phyloP scores from a whole-genome alignment of 2,329 filamentous ascomycete genomes.

The Talaromyces sp. region DNA sequence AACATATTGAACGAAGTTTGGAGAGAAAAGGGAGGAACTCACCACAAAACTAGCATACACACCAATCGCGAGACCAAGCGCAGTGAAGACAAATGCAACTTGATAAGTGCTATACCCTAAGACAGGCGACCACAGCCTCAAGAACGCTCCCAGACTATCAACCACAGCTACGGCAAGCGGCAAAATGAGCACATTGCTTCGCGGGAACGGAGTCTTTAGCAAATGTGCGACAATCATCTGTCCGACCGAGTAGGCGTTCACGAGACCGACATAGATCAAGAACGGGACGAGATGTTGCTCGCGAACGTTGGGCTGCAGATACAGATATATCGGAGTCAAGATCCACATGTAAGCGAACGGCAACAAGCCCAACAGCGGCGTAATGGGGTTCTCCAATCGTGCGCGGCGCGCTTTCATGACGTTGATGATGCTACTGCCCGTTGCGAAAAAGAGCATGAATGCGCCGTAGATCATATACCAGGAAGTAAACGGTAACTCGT shows the following conservation, averaged over 20 bases:
- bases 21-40: slow-evolving; percentile 23
- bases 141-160: slow-evolving; percentile 71
- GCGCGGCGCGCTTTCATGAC: slow-evolving; percentile 77
- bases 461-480: slow-evolving; percentile 89
- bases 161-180: slow-evolving; percentile 74
- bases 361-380: slow-evolving; percentile 70
- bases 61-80: slow-evolving; percentile 77
- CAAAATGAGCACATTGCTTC: slow-evolving; percentile 77
- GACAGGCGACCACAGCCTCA: slow-evolving; percentile 63
- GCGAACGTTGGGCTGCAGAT: slow-evolving; percentile 79
- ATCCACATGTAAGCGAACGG: slow-evolving; percentile 78
- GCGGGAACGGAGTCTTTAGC: slow-evolving; percentile 81
- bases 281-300: slow-evolving; percentile 84
- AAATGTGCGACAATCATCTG: slow-evolving; percentile 95
- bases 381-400: slow-evolving; percentile 64
- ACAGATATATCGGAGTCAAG: slow-evolving; percentile 73
- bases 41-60: slow-evolving; percentile 96
- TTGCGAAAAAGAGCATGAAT: slow-evolving; percentile 80
- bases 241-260: slow-evolving; percentile 93
- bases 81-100: slow-evolving; percentile 84
- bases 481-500: slow-evolving; percentile 79
- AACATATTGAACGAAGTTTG: not conserved
- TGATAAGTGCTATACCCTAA: slow-evolving; percentile 78
- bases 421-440: slow-evolving; percentile 66
- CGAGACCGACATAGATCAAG: slow-evolving; percentile 76